These are phyloP conservation scores for Iris macrosiphon DNA, from an alignment of 106 monocot genomes.

Conservation along the genomic window DNA sequence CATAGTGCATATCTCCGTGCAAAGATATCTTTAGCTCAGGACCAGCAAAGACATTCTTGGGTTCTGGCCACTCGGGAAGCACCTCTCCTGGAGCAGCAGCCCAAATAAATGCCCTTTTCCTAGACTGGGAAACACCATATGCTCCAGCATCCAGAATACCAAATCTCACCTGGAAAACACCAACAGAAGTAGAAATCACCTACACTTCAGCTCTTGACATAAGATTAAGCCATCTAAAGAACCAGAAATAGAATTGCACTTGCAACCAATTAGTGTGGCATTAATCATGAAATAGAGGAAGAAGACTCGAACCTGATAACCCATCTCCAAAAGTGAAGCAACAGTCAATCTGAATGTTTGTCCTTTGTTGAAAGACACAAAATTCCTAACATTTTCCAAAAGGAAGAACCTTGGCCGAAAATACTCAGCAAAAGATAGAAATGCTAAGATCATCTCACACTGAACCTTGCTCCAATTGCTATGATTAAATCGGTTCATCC, in stretches of 20 bases:
- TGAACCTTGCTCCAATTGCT: conserved; percentile 93
- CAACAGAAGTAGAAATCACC: neutral
- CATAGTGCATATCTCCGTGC: conserved; percentile 40
- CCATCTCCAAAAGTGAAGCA: conserved; percentile 92
- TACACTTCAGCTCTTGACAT: too few relatives aligned
- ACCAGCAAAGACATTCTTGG: conserved; percentile 91
- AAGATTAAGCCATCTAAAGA: too few relatives aligned
- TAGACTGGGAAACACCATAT: conserved; percentile 95
- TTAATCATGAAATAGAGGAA: neutral
- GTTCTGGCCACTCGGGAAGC: conserved; percentile 98
- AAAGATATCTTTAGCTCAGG: conserved; percentile 80
- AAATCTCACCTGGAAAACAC: conserved; percentile 68
- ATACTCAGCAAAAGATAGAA: conserved; percentile 86
- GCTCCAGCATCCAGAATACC: conserved; percentile 97
- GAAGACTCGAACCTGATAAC: conserved; percentile 60
- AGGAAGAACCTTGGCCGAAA: conserved; percentile 85
- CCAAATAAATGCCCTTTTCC: conserved; percentile 98
- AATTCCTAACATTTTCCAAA: conserved; percentile 84
- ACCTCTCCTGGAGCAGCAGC: conserved; percentile 89
- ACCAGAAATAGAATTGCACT: too few relatives aligned
- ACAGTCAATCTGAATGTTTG: conserved; percentile 83
- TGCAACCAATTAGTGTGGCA: too few relatives aligned
- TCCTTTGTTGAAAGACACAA: conserved; percentile 93
- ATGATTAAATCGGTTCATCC: conserved; percentile 90
- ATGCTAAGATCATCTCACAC: conserved; percentile 92